Conservation (phyloP, 495 filamentous ascomycete genomes). For the Hypoxylon fragiforme region DNA sequence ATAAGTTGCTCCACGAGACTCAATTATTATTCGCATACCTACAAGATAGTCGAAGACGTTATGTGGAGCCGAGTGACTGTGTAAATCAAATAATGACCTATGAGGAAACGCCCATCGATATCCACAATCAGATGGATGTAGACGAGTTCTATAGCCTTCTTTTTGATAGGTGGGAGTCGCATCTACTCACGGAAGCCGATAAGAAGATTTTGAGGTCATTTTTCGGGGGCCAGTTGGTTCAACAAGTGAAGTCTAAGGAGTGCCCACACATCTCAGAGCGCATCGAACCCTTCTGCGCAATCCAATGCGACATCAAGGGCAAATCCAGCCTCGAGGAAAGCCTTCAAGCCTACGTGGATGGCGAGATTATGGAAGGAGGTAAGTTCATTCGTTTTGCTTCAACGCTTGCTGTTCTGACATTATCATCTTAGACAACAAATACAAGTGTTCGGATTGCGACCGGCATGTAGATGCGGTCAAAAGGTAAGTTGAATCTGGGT, state of each 20-base stretch:
- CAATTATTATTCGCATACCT: slow-evolving; percentile 81
- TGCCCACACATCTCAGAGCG: slow-evolving; percentile 91
- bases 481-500: slow-evolving; percentile 50
- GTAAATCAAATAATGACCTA: slow-evolving; percentile 79
- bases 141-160: slow-evolving; percentile 96
- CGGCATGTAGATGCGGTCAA: slow-evolving; percentile 94
- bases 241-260: slow-evolving; percentile 94
- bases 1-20: slow-evolving; percentile 73
- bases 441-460: slow-evolving; percentile 90
- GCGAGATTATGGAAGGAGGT: slow-evolving; percentile 95
- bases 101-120: slow-evolving; percentile 82
- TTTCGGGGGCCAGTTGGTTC: slow-evolving; percentile 88
- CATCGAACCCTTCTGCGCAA: slow-evolving; percentile 88
- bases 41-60: slow-evolving; percentile 77
- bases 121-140: slow-evolving; percentile 92
- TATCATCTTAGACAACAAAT: slow-evolving; percentile 76
- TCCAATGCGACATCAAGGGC: slow-evolving; percentile 96
- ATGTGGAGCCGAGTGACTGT: slow-evolving; percentile 71
- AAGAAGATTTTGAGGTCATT: slow-evolving; percentile 81
- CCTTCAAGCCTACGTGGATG: slow-evolving; percentile 89
- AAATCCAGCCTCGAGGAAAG: slow-evolving; percentile 84
- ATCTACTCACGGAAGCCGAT: slow-evolving; percentile 66
- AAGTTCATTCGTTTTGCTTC: slow-evolving; percentile 32
- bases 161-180: slow-evolving; percentile 87
- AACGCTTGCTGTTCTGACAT: slow-evolving; percentile 28